Evolutionary conservation across 2,329 filamentous ascomycete species (phyloP), one percentile per base, ranked within the genome.

Genomic region (Zarea fungicola): DNA sequence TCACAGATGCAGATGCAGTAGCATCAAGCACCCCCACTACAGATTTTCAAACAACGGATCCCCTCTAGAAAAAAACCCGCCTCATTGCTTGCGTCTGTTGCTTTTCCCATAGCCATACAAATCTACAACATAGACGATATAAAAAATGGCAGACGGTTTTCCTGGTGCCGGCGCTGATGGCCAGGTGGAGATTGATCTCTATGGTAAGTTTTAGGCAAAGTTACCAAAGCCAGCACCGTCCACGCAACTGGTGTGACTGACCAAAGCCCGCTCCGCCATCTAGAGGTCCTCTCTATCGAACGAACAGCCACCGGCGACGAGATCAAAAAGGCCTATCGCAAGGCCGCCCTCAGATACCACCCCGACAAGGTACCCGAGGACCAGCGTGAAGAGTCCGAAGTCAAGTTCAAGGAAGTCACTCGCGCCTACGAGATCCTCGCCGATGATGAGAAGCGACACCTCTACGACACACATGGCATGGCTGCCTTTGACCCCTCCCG

Each of bases 371-470:
- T 95, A 50, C 77, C 90, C 58, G 89, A 92, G 68, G 83, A 87
- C 23, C 83, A 91, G 63, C 85, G 92, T 58, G 84, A 84, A 64
- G 87, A 85, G 57, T 89, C 93, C 52, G 93, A 97, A 67, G 77
- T 84, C 63, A 90, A 85, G 63, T 99, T 99, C 83, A 99, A 99
- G 73, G 75, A 84, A 48, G 85, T 95, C 50, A 91, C 87, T 52
- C 86, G 95, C 71, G 93, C 93, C 59, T 99, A 99, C 75, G 93
- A 99, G 65, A 97, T 99, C 64, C 89, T 99, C 49, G 86, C 83
- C 71, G 92, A 99, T 76, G 92, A 97, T 55, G 83, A 97, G 54
- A 96, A 95, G 69, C 86, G 93, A 62, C 79, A 87, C 49, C 71
- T 95, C 54, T 99, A 99, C 74, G 93, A 99, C 64, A 84, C 83